phyloP scores from a whole-genome alignment of 2,329 filamentous ascomycete genomes.

The Ascochyta clinopodiicola region DNA sequence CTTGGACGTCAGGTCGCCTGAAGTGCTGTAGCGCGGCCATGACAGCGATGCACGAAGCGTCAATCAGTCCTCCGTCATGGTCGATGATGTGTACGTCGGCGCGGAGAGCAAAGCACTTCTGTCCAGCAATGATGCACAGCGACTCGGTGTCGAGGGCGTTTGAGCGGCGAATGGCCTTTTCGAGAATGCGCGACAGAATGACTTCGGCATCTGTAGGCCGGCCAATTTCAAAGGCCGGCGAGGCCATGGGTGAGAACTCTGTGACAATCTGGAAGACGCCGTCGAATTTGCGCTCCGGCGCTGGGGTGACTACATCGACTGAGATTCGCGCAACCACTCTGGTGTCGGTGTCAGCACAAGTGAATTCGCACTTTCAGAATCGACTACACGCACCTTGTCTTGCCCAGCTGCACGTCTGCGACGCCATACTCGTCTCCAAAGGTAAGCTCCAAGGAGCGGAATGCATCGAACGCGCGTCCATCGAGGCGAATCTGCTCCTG shows the following conservation, averaged over 20 bases:
- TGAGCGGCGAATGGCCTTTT: conserved; percentile 92
- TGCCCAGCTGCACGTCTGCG: conserved; percentile 84
- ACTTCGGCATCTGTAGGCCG: conserved; percentile 84
- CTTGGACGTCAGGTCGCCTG: conserved; percentile 84
- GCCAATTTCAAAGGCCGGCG: conserved; percentile 86
- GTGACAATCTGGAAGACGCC: conserved; percentile 92
- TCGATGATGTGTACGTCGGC: conserved; percentile 91
- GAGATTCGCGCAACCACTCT: conserved; percentile 86
- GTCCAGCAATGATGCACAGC: conserved; percentile 86
- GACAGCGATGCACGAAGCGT: conserved; percentile 84
- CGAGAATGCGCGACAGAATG: conserved; percentile 84
- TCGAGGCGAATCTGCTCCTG: conserved; percentile 83
- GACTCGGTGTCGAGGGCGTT: conserved; percentile 95
- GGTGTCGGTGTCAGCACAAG: conserved; percentile 25
- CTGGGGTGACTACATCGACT: conserved; percentile 85
- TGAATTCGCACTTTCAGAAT: background rate
- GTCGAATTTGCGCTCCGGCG: conserved; percentile 88
- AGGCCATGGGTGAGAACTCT: conserved; percentile 90
- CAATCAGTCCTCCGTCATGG: conserved; percentile 88
- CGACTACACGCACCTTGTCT: conserved; percentile 71
- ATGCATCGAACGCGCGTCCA: conserved; percentile 80
- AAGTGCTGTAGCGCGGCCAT: conserved; percentile 91
- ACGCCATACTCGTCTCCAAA: conserved; percentile 94
- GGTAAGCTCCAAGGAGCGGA: conserved; percentile 75
- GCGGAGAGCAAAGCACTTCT: conserved; percentile 89